Conservation (phyloP, 176 grass and related monocot genomes). For the Areca catechu region DNA sequence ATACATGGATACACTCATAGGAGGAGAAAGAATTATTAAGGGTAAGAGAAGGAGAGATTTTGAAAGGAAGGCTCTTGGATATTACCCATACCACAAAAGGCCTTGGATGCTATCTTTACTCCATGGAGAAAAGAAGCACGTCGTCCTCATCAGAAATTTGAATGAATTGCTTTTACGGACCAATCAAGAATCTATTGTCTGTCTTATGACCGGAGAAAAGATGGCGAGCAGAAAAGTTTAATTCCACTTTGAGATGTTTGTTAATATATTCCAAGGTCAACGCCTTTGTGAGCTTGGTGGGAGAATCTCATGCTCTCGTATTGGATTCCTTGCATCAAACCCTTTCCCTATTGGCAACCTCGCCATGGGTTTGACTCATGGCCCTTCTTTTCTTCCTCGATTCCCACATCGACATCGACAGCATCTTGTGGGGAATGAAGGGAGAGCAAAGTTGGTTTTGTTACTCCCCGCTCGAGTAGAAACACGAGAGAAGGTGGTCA, state of each 20-base stretch:
- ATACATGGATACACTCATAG: too few species aligned
- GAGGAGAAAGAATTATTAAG: neutral
- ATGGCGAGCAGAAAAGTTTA: conserved; percentile 12
- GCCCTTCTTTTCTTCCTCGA: conserved; percentile 28
- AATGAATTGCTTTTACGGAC: conserved; percentile 19
- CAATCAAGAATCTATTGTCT: conserved; percentile 42
- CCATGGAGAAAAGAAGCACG: neutral
- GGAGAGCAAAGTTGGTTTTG: conserved; percentile 21
- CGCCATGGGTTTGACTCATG: conserved; percentile 60
- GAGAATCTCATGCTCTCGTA: conserved; percentile 80
- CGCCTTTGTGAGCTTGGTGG: conserved; percentile 62
- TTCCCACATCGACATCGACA: conserved; percentile 47
- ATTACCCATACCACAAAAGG: too few species aligned
- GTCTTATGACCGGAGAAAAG: conserved; percentile 49
- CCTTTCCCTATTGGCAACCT: conserved; percentile 61
- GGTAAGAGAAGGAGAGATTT: conserved; percentile 5
- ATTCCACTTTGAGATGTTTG: conserved; percentile 9
- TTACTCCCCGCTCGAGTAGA: conserved; percentile 20
- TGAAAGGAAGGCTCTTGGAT: too few species aligned
- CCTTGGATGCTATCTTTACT: too few species aligned
- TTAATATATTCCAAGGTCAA: conserved; percentile 83
- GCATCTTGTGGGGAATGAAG: conserved; percentile 24
- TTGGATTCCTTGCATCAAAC: conserved; percentile 65
- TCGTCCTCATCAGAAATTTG: conserved; percentile 45
- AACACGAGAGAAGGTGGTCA: conserved; percentile 2